Evolutionary conservation across 306 rosid species (phyloP).

Genomic region (Prunus mongolica): DNA sequence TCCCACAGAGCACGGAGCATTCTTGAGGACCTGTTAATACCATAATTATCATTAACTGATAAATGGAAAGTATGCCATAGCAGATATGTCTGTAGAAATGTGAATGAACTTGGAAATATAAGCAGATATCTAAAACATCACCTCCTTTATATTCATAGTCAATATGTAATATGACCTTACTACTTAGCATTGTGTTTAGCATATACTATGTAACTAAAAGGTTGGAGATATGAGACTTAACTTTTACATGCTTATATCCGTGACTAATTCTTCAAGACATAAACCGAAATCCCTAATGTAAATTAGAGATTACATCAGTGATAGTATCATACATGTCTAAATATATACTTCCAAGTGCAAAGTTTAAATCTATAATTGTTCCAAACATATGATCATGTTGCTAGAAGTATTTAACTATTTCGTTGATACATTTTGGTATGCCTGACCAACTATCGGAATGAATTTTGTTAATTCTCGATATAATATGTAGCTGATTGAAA

Average conservation of each 20-base stretch:
- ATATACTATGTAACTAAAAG: background rate
- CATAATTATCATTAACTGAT: conserved; percentile 3
- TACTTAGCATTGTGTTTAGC: background rate
- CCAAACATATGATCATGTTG: background rate
- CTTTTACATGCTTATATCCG: background rate
- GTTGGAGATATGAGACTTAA: background rate
- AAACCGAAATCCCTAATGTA: background rate
- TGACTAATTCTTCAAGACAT: background rate
- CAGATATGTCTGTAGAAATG: background rate
- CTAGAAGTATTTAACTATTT: background rate
- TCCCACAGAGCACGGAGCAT: conserved; percentile 85
- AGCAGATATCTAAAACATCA: background rate
- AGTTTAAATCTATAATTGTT: background rate
- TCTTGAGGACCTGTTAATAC: conserved; percentile 56
- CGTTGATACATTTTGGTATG: no score
- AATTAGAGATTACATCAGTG: background rate
- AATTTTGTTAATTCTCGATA: background rate
- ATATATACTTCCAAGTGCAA: background rate
- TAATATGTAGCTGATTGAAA: background rate
- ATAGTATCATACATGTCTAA: background rate
- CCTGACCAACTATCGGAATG: no score
- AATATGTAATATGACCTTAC: background rate
- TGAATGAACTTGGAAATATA: background rate
- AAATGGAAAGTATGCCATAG: background rate
- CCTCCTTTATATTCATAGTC: background rate